Conservation (phyloP, 2,329 filamentous ascomycete species). For the Neofusicoccum umdonicola region DNA sequence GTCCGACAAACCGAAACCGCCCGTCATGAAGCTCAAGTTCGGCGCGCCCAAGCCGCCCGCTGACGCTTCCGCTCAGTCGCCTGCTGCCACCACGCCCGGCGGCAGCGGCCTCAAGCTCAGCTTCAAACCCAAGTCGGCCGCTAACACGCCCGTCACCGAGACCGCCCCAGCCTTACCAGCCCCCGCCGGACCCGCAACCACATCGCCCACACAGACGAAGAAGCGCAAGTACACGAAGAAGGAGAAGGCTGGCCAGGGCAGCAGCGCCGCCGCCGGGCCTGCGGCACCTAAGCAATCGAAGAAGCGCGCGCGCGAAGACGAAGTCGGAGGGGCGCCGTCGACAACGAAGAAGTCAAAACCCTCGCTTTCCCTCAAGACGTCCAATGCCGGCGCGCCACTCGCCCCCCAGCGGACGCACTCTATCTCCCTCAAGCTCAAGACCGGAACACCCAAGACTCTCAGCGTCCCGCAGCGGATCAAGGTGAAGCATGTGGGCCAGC, state of each 20-base stretch:
- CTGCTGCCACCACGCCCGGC: constrained; percentile 13
- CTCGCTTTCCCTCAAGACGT: constrained; percentile 10
- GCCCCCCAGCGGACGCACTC: constrained; percentile 11
- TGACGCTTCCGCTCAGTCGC: constrained; percentile 1
- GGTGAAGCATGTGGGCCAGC: constrained; percentile 55
- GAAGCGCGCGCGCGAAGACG: constrained; percentile 38
- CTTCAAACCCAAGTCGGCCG: constrained; percentile 25
- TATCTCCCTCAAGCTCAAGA: constrained; percentile 55
- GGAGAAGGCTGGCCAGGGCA: constrained; percentile 29
- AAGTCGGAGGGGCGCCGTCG: constrained; percentile 28
- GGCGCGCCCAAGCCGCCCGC: not conserved
- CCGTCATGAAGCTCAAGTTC: constrained; percentile 32
- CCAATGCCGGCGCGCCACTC: not conserved
- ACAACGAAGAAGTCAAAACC: constrained; percentile 26
- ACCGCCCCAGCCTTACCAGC: constrained; percentile 29
- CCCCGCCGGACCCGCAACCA: constrained; percentile 36
- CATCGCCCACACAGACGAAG: constrained; percentile 23
- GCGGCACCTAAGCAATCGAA: constrained; percentile 33
- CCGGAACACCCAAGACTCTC: constrained; percentile 27
- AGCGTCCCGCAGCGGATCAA: constrained; percentile 19
- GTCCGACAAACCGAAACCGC: constrained; percentile 3
- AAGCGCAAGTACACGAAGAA: constrained; percentile 47
- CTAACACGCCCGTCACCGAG: constrained; percentile 26
- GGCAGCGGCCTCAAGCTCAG: constrained; percentile 43
- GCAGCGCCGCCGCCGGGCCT: constrained; percentile 26